These are phyloP conservation scores for Tylopilus rubrobrunneus DNA, from an alignment of 768 basidiomycete species.

Conservation along the genomic window DNA sequence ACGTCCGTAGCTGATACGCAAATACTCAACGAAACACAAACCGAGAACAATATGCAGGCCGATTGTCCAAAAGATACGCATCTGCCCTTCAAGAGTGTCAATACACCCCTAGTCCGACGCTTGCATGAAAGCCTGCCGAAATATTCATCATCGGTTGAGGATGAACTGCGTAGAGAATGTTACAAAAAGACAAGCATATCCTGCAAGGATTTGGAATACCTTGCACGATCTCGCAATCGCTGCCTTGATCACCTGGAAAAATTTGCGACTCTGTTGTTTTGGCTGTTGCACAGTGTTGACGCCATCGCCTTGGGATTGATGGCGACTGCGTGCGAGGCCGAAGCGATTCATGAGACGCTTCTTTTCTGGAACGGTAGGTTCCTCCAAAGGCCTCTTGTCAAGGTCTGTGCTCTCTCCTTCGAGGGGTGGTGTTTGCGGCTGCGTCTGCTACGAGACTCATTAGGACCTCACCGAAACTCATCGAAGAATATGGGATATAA, in stretches of 20 bases:
- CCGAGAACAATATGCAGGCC: conserved; percentile 11
- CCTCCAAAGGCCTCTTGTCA: conserved; percentile 1
- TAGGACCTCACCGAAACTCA: not conserved
- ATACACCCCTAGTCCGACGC: not conserved
- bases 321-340: conserved; percentile 3
- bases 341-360: conserved; percentile 6
- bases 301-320: not conserved
- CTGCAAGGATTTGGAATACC: conserved; percentile 15
- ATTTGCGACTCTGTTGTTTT: conserved; percentile 8
- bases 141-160: conserved; percentile 18
- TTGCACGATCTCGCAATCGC: conserved; percentile 21
- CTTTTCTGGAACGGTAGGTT: conserved; percentile 5
- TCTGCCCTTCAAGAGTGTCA: conserved; percentile 1
- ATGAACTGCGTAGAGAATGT: conserved; percentile 21
- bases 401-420: conserved; percentile 3
- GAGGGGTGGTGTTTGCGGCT: conserved; percentile 9
- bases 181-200: conserved; percentile 18
- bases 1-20: conserved; percentile 14
- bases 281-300: conserved; percentile 9
- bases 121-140: conserved; percentile 4
- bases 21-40: conserved; percentile 22
- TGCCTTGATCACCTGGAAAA: conserved; percentile 18
- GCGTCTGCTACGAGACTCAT: conserved; percentile 9
- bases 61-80: conserved; percentile 7
- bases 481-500: not conserved